Percentiles rank a stretch among this genome's conserved stretches.
These are phyloP conservation scores for Citrullus amarus DNA, from an alignment of 306 rosid genomes.

Conservation along the genomic window DNA sequence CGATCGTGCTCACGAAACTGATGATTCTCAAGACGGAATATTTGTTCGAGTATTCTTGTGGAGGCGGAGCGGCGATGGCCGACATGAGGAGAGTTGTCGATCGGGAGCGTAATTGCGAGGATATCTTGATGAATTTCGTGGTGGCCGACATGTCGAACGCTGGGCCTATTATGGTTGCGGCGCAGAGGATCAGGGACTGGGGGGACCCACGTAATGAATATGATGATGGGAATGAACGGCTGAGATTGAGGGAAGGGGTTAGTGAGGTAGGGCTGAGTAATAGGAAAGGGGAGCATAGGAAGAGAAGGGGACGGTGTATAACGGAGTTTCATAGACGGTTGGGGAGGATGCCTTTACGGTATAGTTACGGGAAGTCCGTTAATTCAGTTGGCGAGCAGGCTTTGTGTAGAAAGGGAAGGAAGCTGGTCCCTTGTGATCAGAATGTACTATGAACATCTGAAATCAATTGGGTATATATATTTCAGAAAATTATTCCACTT, in stretches of 20 bases:
- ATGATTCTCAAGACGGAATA: constrained; percentile 43
- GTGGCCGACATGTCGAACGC: constrained; percentile 34
- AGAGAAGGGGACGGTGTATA: constrained; percentile 65
- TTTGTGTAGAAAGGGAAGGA: constrained; percentile 47
- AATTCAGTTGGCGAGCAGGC: constrained; percentile 69
- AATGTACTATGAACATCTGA: background rate
- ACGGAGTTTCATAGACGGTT: constrained; percentile 50
- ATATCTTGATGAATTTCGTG: constrained; percentile 69
- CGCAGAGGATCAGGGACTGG: constrained; percentile 51
- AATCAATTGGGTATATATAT: too few species aligned
- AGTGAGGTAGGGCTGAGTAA: constrained; percentile 56
- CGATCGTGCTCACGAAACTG: constrained; percentile 71
- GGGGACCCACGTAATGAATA: constrained; percentile 50
- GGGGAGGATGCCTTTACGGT: constrained; percentile 65
- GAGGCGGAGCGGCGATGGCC: constrained; percentile 34
- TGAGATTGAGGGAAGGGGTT: constrained; percentile 9
- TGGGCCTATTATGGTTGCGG: constrained; percentile 67
- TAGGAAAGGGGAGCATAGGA: constrained; percentile 59
- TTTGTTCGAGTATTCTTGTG: constrained; percentile 46
- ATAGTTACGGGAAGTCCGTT: constrained; percentile 54
- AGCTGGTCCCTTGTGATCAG: constrained; percentile 52
- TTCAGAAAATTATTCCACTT: too few species aligned
- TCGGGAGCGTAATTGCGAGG: constrained; percentile 61
- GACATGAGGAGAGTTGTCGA: constrained; percentile 47
- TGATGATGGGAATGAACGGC: constrained; percentile 13